phyloP scores from a whole-genome alignment of 1,284 basidiomycete species.

The Trichosporon inkin region DNA sequence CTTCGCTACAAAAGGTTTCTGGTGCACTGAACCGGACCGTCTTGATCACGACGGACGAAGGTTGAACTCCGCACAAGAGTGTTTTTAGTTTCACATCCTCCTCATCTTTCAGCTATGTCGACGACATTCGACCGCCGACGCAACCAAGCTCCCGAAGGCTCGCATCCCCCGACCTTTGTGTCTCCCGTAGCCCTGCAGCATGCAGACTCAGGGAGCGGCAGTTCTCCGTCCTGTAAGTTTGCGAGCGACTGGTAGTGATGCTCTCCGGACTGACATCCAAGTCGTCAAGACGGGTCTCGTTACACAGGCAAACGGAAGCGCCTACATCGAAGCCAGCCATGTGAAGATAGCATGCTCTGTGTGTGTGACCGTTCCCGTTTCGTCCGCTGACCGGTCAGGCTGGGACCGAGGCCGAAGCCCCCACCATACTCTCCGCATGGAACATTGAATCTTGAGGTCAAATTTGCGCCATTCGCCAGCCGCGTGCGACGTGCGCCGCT shows the following conservation, averaged over 20 bases:
- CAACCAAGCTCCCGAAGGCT: slow-evolving; percentile 81
- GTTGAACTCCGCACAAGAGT: not conserved
- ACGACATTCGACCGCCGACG: slow-evolving; percentile 71
- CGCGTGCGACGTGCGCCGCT: slow-evolving; percentile 71
- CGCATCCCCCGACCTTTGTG: slow-evolving; percentile 61
- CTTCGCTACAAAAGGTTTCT: slow-evolving; percentile 16
- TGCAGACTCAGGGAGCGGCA: slow-evolving; percentile 55
- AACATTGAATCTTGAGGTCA: slow-evolving; percentile 87
- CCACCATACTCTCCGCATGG: slow-evolving; percentile 76
- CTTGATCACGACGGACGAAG: slow-evolving; percentile 1
- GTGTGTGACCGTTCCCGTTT: slow-evolving; percentile 54
- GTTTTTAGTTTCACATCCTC: slow-evolving; percentile 1
- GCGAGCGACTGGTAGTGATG: slow-evolving; percentile 35
- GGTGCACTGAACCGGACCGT: no score
- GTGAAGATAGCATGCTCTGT: slow-evolving; percentile 94
- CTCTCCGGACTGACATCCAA: slow-evolving; percentile 44
- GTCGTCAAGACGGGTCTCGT: slow-evolving; percentile 86
- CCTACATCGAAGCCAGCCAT: slow-evolving; percentile 78
- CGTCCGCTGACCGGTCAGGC: slow-evolving; percentile 55
- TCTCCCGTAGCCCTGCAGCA: slow-evolving; percentile 31
- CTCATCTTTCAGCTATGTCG: slow-evolving; percentile 24
- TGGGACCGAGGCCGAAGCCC: slow-evolving; percentile 73
- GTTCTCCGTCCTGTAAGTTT: slow-evolving; percentile 81
- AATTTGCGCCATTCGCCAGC: slow-evolving; percentile 91
- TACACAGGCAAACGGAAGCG: slow-evolving; percentile 87